phyloP scores from a whole-genome alignment of 805 yeast species.

The Saccharomycopsis fibuligera region DNA sequence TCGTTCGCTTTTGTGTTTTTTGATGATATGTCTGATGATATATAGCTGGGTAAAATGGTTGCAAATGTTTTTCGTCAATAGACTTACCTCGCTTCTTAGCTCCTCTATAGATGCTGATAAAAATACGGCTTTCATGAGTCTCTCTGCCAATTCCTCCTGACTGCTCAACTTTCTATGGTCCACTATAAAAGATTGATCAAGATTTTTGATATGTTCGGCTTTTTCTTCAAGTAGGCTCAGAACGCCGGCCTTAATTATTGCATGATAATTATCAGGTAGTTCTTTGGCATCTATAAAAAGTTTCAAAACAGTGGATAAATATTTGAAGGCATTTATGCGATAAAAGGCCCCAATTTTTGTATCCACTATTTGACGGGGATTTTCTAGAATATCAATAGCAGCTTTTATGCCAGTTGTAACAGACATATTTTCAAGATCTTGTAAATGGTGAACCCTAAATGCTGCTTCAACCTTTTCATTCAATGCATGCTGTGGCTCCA shows the following conservation, averaged over 20 bases:
- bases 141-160: conserved; percentile 60
- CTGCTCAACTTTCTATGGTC: conserved; percentile 45
- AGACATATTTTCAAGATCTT: conserved; percentile 58
- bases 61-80: conserved; percentile 57
- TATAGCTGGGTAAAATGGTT: conserved; percentile 77
- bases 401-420: conserved; percentile 78
- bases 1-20: conserved; percentile 59
- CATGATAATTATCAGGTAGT: conserved; percentile 35
- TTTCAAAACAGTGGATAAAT: conserved; percentile 58
- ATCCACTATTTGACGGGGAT: conserved; percentile 39
- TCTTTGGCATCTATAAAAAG: conserved; percentile 50
- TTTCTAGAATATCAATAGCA: conserved; percentile 71
- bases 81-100: conserved; percentile 58
- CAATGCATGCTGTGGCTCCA: conserved; percentile 42
- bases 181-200: conserved; percentile 38
- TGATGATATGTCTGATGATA: conserved; percentile 64
- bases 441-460: conserved; percentile 65
- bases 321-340: conserved; percentile 70
- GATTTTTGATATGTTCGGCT: conserved; percentile 29
- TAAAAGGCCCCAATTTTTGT: conserved; percentile 43
- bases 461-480: conserved; percentile 67
- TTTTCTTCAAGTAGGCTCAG: conserved; percentile 34
- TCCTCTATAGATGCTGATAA: conserved; percentile 72
- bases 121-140: conserved; percentile 64
- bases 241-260: conserved; percentile 45